Evolutionary conservation across 441 rosid species (phyloP).

Genomic region (Geranium incanum): DNA sequence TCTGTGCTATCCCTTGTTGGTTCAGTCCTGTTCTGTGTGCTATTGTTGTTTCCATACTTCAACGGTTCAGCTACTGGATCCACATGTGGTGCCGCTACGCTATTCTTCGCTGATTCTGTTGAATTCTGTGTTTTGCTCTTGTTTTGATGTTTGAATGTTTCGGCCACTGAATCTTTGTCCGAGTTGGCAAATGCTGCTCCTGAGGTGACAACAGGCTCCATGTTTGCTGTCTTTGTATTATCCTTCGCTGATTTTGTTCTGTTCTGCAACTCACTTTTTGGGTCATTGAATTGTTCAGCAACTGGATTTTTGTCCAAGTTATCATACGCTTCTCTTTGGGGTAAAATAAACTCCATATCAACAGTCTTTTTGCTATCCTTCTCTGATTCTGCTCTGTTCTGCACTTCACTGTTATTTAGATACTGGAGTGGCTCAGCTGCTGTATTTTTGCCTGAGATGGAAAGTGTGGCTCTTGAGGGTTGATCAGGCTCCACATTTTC

Average conservation of each 20-base stretch:
- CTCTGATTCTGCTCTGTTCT: slow-evolving; percentile 29
- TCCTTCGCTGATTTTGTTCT: background rate
- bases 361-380: slow-evolving; percentile 22
- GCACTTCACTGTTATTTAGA: slow-evolving; percentile 12
- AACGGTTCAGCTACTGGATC: slow-evolving; percentile 20
- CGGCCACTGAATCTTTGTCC: slow-evolving; percentile 5
- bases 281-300: slow-evolving; percentile 21
- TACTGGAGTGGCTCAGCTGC: background rate
- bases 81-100: slow-evolving; percentile 18
- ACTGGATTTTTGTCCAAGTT: slow-evolving; percentile 20
- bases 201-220: slow-evolving; percentile 20
- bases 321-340: slow-evolving; percentile 17
- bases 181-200: slow-evolving; percentile 1
- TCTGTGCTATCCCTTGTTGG: background rate
- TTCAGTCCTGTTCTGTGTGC: background rate
- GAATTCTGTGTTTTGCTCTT: slow-evolving; percentile 29
- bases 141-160: slow-evolving; percentile 22
- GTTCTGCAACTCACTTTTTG: slow-evolving; percentile 4
- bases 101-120: slow-evolving; percentile 23
- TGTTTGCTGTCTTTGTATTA: background rate
- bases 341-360: slow-evolving; percentile 12
- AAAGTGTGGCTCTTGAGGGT: slow-evolving; percentile 10
- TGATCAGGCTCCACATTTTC: background rate
- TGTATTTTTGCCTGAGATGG: background rate
- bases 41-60: slow-evolving; percentile 18